These are phyloP conservation scores for Aspergillus melleus DNA, from an alignment of 2,329 filamentous ascomycete genomes.

Conservation along the genomic window DNA sequence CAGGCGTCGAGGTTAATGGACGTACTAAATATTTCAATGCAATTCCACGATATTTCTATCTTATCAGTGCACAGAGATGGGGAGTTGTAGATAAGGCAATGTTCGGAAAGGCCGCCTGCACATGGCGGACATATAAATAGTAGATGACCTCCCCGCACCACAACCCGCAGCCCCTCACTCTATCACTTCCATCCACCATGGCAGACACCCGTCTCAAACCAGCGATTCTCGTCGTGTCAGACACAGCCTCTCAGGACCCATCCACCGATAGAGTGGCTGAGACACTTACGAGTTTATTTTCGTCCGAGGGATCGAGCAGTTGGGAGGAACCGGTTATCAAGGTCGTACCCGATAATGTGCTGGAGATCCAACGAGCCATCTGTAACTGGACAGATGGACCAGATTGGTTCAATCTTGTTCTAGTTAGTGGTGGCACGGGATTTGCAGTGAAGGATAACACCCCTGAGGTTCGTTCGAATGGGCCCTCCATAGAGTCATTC, in stretches of 20 bases:
- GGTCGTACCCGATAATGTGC: conserved; percentile 77
- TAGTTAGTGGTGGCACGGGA: conserved; percentile 91
- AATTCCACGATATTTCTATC: not conserved
- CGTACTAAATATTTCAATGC: conserved; percentile 7
- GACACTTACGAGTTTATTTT: conserved; percentile 68
- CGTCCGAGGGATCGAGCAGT: conserved; percentile 62
- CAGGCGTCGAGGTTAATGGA: conserved; percentile 22
- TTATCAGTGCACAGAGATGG: not conserved
- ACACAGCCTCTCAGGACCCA: conserved; percentile 79
- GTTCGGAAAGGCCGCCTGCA: not conserved
- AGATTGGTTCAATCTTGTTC: conserved; percentile 67
- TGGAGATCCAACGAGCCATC: conserved; percentile 73
- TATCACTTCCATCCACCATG: conserved; percentile 26
- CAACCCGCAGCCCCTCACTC: conserved; percentile 4
- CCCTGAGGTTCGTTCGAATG: conserved; percentile 66
- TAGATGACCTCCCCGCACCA: conserved; percentile 1
- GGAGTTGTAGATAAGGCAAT: not conserved
- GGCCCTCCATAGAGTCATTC: not conserved
- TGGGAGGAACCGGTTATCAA: conserved; percentile 70
- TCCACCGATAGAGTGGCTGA: conserved; percentile 73
- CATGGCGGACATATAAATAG: not conserved
- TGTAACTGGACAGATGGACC: conserved; percentile 70
- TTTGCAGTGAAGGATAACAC: conserved; percentile 84
- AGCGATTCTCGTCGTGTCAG: conserved; percentile 84
- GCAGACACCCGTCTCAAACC: conserved; percentile 56